Base-by-base conservation (phyloP, 2,329 filamentous ascomycete genomes). In the Phialophora tarda region DNA sequence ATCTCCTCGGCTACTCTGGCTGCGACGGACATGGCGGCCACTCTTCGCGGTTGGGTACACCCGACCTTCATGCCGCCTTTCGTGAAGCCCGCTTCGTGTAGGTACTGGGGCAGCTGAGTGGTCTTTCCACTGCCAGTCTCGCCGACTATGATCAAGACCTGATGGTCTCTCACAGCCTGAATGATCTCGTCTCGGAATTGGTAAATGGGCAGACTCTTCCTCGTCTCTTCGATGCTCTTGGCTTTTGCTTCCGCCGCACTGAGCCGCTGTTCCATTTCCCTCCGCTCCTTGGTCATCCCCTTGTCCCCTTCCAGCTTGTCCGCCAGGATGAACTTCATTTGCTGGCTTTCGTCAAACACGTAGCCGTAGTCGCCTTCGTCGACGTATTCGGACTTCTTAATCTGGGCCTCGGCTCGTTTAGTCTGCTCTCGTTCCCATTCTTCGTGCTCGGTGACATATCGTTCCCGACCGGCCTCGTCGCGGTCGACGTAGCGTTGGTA, bases 21-120 rank as follows among this genome's bases (percentile, higher is more conserved):
- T n/a, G 95, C 94, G 23, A 98, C 94, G 74, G 91, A 95, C 94
- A 98, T 98, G 32, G 95, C 95, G 3, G 95, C 95, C 11, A 99
- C 95, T 82, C 95, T 88, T 72, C 95, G 89, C 4, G 95, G 95
- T 71, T 99, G 95, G 0, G 95, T 99, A 74, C 93, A 97, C 4
- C 91, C 94, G 11, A 99, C 87, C 77, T 94, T 97, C 78, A 91
- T 83, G 5, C 91, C 92, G 24, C 86, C 85, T 75, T 94, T 92
- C 2, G 92, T 96, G 73, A 91, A 96, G 1, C 93, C 93, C 0
- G 91, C 92, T 77, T 98, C 94, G 73, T 96, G 90, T 0, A 98
- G 84, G 75, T 96, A 99, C 74, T 98, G 95, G 0, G 94, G 92
- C 17, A 98, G 81, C 76, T 99, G 95, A 0, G 95, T 99, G 0